Evolutionary conservation across 2,329 filamentous ascomycete genomes (phyloP).

Genomic region (Aureobasidium sp.): DNA sequence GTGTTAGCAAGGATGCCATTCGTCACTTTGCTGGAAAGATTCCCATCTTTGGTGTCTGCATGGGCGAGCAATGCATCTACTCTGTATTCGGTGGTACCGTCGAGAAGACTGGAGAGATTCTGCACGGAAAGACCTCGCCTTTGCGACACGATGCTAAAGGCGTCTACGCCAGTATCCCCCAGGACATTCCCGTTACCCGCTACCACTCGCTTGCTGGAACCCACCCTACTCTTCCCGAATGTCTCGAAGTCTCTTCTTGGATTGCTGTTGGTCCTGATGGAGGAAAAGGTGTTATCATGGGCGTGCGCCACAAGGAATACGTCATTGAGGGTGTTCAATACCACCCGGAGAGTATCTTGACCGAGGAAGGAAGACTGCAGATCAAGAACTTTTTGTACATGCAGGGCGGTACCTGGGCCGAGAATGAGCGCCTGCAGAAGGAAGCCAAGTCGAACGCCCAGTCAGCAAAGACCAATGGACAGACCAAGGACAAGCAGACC

Average conservation of each 20-base stretch:
- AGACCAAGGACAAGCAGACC: slow-evolving; percentile 52
- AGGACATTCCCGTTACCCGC: slow-evolving; percentile 79
- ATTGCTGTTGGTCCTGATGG: slow-evolving; percentile 68
- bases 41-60: slow-evolving; percentile 93
- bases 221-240: slow-evolving; percentile 75
- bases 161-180: slow-evolving; percentile 75
- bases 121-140: slow-evolving; percentile 94
- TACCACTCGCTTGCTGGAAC: slow-evolving; percentile 96
- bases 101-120: slow-evolving; percentile 86
- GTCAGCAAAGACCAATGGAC: slow-evolving; percentile 27
- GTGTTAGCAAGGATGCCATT: slow-evolving; percentile 88
- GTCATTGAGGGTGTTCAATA: slow-evolving; percentile 96
- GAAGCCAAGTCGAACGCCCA: slow-evolving; percentile 27
- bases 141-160: slow-evolving; percentile 84
- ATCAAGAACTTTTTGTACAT: slow-evolving; percentile 85
- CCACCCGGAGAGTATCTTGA: slow-evolving; percentile 94
- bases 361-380: slow-evolving; percentile 80
- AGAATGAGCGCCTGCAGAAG: slow-evolving; percentile 56
- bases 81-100: slow-evolving; percentile 89
- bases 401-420: slow-evolving; percentile 85
- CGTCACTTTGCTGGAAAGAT: slow-evolving; percentile 89
- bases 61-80: slow-evolving; percentile 98
- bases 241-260: slow-evolving; percentile 86
- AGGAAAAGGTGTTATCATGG: slow-evolving; percentile 86
- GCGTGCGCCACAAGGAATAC: slow-evolving; percentile 85